These are phyloP conservation scores for Chalaropsis thielavioides DNA, from an alignment of 2,329 filamentous ascomycete genomes.

Conservation along the genomic window DNA sequence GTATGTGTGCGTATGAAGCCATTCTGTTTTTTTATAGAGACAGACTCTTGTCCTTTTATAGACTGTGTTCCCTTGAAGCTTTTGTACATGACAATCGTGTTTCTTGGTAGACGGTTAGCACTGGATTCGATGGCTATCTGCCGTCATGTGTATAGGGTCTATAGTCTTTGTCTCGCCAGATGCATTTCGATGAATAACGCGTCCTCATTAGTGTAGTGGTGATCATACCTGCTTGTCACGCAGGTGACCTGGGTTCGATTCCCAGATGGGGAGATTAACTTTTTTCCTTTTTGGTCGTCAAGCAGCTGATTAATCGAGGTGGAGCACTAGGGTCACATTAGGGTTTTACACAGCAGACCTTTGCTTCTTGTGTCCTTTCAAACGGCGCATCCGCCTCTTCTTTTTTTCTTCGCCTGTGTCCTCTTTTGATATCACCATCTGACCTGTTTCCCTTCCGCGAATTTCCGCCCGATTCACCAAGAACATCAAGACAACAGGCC, in stretches of 20 bases:
- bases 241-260: conserved; percentile 18
- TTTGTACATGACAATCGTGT: no score
- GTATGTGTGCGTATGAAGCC: background rate
- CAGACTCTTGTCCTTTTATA: background rate
- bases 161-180: background rate
- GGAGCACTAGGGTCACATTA: background rate
- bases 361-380: background rate
- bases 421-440: background rate
- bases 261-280: conserved; percentile 14
- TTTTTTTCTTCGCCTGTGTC: background rate
- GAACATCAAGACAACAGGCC: background rate
- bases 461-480: background rate
- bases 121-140: no score
- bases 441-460: no score
- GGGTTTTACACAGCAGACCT: background rate
- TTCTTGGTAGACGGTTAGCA: no score
- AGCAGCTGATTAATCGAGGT: no score
- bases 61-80: background rate
- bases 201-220: conserved; percentile 18
- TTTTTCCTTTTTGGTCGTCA: background rate
- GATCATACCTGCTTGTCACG: conserved; percentile 18
- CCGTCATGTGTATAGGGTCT: no score
- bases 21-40: background rate
- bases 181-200: background rate
- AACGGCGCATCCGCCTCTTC: background rate